phyloP scores from a whole-genome alignment of 2,329 filamentous ascomycete species.

The Periconia sp. region DNA sequence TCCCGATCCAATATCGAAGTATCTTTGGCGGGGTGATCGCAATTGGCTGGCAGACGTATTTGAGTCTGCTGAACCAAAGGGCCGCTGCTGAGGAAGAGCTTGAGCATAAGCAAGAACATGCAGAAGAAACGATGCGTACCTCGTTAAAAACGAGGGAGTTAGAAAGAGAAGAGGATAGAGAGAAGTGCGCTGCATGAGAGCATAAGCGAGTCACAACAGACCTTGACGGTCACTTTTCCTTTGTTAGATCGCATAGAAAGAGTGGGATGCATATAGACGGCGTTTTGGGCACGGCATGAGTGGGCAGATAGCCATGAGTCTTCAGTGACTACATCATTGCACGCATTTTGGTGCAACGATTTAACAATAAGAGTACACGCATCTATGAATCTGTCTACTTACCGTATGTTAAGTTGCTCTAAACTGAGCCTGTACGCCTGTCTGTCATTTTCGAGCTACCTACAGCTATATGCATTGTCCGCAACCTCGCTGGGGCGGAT shows the following conservation, averaged over 20 bases:
- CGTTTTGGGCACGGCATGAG: slow-evolving; percentile 10
- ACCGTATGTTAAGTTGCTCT: no score
- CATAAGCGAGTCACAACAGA: neutral
- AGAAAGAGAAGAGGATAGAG: slow-evolving; percentile 8
- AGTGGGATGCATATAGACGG: slow-evolving; percentile 16
- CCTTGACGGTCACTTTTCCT: slow-evolving; percentile 14
- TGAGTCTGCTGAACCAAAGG: slow-evolving; percentile 77
- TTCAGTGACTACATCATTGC: no score
- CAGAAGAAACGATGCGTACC: slow-evolving; percentile 4
- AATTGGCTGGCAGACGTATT: slow-evolving; percentile 91
- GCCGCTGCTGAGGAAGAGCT: slow-evolving; percentile 65
- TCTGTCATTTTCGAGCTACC: no score
- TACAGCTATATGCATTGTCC: no score
- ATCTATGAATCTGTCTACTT: no score
- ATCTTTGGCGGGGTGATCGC: slow-evolving; percentile 79
- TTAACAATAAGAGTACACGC: no score
- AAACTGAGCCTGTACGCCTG: no score
- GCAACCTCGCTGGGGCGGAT: no score
- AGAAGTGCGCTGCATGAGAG: slow-evolving; percentile 21
- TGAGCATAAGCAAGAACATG: slow-evolving; percentile 17
- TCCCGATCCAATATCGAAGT: slow-evolving; percentile 78
- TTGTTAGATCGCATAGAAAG: slow-evolving; percentile 16
- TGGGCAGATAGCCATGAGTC: no score
- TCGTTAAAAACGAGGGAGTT: slow-evolving; percentile 7
- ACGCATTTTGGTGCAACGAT: no score